Conservation (phyloP, 148 eudicot species). For the Heliamphora exappendiculata region DNA sequence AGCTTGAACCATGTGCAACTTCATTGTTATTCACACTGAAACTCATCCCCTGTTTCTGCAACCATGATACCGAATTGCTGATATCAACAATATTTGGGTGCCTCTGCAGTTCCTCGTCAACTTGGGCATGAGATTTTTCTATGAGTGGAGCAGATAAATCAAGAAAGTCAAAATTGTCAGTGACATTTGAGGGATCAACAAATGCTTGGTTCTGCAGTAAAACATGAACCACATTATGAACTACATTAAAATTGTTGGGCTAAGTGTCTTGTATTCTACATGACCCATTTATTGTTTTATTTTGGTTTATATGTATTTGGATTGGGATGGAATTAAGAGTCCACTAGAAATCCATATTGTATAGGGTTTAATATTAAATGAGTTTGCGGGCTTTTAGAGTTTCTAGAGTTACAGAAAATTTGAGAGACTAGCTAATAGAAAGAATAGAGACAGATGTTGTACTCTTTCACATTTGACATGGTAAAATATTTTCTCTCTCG, state of each 20-base stretch:
- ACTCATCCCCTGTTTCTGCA: slow-evolving; percentile 24
- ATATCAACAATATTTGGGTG: slow-evolving; percentile 13
- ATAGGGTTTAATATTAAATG: too few species aligned
- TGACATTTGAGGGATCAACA: slow-evolving; percentile 1
- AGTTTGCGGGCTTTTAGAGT: too few species aligned
- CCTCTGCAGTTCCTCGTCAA: not conserved
- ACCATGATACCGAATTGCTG: slow-evolving; percentile 7
- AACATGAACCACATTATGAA: slow-evolving; percentile 12
- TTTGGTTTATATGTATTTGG: too few species aligned
- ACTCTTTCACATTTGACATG: too few species aligned
- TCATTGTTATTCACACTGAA: slow-evolving; percentile 16
- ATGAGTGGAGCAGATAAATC: slow-evolving; percentile 11
- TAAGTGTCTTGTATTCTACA: too few species aligned
- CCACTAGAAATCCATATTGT: too few species aligned
- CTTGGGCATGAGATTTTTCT: slow-evolving; percentile 7
- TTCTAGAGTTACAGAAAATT: too few species aligned
- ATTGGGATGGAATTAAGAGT: too few species aligned
- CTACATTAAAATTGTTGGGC: slow-evolving; percentile 8
- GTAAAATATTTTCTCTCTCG: too few species aligned
- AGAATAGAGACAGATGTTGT: too few species aligned
- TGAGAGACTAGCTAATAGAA: too few species aligned
- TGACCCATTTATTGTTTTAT: too few species aligned
- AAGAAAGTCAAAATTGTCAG: slow-evolving; percentile 8
- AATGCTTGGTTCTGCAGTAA: slow-evolving; percentile 15
- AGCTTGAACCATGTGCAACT: slow-evolving; percentile 20